Base-by-base conservation (phyloP, 2,329 filamentous ascomycete species). In the Hansfordia pulvinata region DNA sequence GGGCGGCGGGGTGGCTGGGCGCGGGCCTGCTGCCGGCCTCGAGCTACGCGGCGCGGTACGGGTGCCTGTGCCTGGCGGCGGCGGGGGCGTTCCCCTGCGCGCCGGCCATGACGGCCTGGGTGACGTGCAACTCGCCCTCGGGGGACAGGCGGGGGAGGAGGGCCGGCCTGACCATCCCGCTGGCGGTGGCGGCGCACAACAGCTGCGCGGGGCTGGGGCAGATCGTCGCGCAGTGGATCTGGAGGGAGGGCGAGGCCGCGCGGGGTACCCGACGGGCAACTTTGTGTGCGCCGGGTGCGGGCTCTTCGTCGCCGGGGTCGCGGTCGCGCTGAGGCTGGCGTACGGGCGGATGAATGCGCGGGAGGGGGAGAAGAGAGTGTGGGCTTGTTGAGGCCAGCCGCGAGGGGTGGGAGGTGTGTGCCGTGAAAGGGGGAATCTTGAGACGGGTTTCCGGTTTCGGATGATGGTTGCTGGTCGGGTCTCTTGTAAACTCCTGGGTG, bases 151-250 rank as follows among this genome's bases (percentile, higher is more conserved):
- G n/a, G n/a, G n/a, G n/a, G n/a, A n/a, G n/a, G n/a, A n/a, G n/a
- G n/a, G n/a, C n/a, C n/a, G n/a, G n/a, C n/a, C n/a, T n/a, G n/a
- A n/a, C 28, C 9, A 49, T 56, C 28, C 47, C 46, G 0, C 36
- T 55, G 12, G 52, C 50, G 5, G 51, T 50, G 12, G 52, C 52
- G 2, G 29, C 54, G 15, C 46, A 54, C 28, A 54, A 54, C 26
- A 47, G 42, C 2, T 47, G 43, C 14, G 50, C 50, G 3, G 52
- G 52, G 0, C 37, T 55, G 6, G 45, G 47, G 3, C 49, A 53
- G 32, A 50, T 56, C 10, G 50, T 56, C 13, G 45, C 50, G 1
- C 48, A 54, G 32, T 55, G 51, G 52, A 54, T 55, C 9, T 54
- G 52, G 51, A 47, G 40, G 17, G 35, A 39, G 5, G 32, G 29